A percentile compares a stretch with the other conserved stretches of the same genome.
phyloP scores from a whole-genome alignment of 176 grass and related monocot species.

The Cenchrus fungigraminus region DNA sequence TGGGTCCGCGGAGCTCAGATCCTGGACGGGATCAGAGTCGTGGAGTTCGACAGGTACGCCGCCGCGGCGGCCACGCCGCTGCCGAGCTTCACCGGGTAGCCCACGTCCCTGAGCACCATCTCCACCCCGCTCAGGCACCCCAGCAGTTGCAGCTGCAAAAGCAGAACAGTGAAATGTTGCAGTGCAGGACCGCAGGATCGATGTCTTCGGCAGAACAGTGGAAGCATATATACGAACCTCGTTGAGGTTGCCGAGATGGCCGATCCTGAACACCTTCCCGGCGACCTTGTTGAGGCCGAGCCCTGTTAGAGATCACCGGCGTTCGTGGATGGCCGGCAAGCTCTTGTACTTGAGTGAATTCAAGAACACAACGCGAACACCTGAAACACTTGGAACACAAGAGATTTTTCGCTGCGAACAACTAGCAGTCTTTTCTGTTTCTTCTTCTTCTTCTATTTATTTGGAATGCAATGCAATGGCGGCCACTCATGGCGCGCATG shows the following conservation, averaged over 20 bases:
- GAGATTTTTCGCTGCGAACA: too few relatives aligned
- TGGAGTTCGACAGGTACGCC: conserved; percentile 77
- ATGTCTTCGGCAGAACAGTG: too few relatives aligned
- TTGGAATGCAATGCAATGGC: too few relatives aligned
- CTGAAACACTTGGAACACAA: too few relatives aligned
- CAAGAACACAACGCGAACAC: too few relatives aligned
- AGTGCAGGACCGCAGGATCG: too few relatives aligned
- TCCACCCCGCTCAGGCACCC: conserved; percentile 88
- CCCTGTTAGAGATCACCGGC: neutral
- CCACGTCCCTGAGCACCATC: conserved; percentile 94
- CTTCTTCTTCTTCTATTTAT: too few relatives aligned
- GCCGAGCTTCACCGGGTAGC: conserved; percentile 92
- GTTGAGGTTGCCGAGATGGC: conserved; percentile 93
- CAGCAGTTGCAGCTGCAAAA: conserved; percentile 78
- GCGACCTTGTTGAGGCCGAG: conserved; percentile 94
- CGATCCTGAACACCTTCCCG: conserved; percentile 95
- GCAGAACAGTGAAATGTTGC: neutral
- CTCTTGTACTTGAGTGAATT: too few relatives aligned
- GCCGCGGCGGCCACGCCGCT: conserved; percentile 90
- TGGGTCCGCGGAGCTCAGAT: conserved; percentile 49
- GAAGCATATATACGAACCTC: conserved; percentile 51
- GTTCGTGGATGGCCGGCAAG: too few relatives aligned
- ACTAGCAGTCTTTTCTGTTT: too few relatives aligned
- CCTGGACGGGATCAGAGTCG: conserved; percentile 79
- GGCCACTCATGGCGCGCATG: too few relatives aligned